Evolutionary conservation across 2,329 filamentous ascomycete species (phyloP).

Genomic region (Fusarium veterinarium): DNA sequence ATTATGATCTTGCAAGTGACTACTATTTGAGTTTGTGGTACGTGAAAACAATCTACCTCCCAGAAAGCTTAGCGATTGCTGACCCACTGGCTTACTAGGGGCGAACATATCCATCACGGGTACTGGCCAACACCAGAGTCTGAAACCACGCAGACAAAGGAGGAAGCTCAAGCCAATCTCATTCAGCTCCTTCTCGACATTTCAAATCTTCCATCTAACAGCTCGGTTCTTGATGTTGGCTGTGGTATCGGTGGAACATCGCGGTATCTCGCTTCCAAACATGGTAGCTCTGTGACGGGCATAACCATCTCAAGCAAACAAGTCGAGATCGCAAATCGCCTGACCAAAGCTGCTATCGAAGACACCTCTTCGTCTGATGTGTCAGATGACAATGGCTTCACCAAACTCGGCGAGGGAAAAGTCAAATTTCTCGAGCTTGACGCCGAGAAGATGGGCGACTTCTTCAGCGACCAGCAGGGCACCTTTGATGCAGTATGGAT

Average conservation of each 20-base stretch:
- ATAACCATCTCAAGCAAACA: constrained; percentile 70
- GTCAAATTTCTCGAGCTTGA: constrained; percentile 69
- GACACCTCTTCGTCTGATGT: constrained; percentile 37
- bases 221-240: constrained; percentile 65
- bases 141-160: constrained; percentile 63
- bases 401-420: constrained; percentile 56
- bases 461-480: constrained; percentile 55
- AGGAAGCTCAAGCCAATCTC: constrained; percentile 67
- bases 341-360: constrained; percentile 52
- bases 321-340: constrained; percentile 66
- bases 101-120: constrained; percentile 72
- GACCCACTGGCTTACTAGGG: constrained; percentile 54
- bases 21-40: constrained; percentile 72
- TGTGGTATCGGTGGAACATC: constrained; percentile 71
- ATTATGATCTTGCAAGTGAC: constrained; percentile 71
- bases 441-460: constrained; percentile 68
- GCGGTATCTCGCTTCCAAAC: constrained; percentile 63
- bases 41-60: neutral
- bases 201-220: constrained; percentile 47
- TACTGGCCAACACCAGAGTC: constrained; percentile 64
- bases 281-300: constrained; percentile 66
- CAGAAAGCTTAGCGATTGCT: neutral
- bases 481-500: constrained; percentile 71
- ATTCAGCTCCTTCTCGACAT: constrained; percentile 63
- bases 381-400: constrained; percentile 49